These are phyloP conservation scores for Chaetomiaceae sp. DNA, from an alignment of 2,329 filamentous ascomycete genomes.

Conservation along the genomic window DNA sequence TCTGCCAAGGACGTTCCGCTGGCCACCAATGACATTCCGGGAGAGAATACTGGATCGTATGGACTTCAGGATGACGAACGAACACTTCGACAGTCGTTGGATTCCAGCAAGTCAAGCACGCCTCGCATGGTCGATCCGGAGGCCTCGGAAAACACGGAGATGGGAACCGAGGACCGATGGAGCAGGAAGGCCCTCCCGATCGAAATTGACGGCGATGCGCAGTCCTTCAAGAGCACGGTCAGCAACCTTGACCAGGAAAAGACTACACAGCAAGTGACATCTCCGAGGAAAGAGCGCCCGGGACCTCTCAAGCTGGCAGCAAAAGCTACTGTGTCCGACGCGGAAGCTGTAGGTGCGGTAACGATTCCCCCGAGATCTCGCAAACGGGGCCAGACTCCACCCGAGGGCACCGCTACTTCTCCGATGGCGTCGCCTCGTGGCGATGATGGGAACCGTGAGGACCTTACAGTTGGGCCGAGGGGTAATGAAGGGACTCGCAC, in stretches of 20 bases:
- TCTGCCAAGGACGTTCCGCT: slow-evolving; percentile 32
- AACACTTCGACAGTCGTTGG: slow-evolving; percentile 17
- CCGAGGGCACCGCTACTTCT: neutral
- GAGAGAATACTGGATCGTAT: neutral
- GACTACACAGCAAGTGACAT: neutral
- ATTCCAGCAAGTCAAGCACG: slow-evolving; percentile 21
- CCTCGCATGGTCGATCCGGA: slow-evolving; percentile 16
- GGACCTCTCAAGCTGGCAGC: slow-evolving; percentile 6
- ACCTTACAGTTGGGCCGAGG: neutral
- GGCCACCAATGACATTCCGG: slow-evolving; percentile 16
- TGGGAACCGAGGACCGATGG: slow-evolving; percentile 19
- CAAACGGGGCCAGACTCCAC: slow-evolving; percentile 9
- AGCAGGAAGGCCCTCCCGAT: slow-evolving; percentile 21
- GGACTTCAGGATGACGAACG: slow-evolving; percentile 18
- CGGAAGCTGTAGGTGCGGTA: slow-evolving; percentile 1
- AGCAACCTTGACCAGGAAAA: slow-evolving; percentile 16
- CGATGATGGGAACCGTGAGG: neutral
- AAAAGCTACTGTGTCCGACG: neutral
- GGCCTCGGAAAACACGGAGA: neutral
- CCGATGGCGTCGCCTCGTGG: neutral
- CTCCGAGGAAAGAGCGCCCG: neutral
- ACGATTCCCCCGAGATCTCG: slow-evolving; percentile 20
- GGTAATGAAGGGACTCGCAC: neutral
- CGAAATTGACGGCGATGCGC: slow-evolving; percentile 22
- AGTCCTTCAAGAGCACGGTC: slow-evolving; percentile 20